A percentile compares a stretch with the other conserved stretches of the same genome.
Conservation (phyloP, 208 protist genomes). For the Wallacemonas sp. region DNA sequence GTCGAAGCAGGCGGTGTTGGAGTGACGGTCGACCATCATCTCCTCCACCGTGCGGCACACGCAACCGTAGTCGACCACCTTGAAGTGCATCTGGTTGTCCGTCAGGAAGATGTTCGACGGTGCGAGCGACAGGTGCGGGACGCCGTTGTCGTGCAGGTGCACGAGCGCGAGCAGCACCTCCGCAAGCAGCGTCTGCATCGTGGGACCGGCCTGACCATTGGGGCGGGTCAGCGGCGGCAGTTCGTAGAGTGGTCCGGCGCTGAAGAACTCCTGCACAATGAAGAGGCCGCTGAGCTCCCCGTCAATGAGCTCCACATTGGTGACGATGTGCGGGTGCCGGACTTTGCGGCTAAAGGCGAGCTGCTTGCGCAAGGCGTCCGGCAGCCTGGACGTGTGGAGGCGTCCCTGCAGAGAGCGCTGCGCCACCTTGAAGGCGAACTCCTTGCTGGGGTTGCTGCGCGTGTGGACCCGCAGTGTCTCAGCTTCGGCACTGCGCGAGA, state of each 20-base stretch:
- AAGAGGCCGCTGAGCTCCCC: slow-evolving; percentile 61
- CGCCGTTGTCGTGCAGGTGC: slow-evolving; percentile 68
- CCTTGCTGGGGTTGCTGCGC: slow-evolving; percentile 41
- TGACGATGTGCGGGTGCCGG: slow-evolving; percentile 64
- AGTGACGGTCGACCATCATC: slow-evolving; percentile 29
- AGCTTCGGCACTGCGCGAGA: slow-evolving; percentile 52
- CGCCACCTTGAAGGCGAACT: slow-evolving; percentile 73
- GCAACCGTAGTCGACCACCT: slow-evolving; percentile 74
- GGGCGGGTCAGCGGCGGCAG: slow-evolving; percentile 28
- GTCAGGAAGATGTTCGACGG: slow-evolving; percentile 82
- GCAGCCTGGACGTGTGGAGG: slow-evolving; percentile 19
- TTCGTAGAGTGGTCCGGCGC: slow-evolving; percentile 24
- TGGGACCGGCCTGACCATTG: slow-evolving; percentile 9
- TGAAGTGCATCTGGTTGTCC: slow-evolving; percentile 36
- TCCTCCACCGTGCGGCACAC: slow-evolving; percentile 66
- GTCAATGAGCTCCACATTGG: slow-evolving; percentile 75
- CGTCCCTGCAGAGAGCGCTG: slow-evolving; percentile 46
- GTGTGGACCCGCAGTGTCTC: slow-evolving; percentile 70
- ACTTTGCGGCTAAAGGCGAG: slow-evolving; percentile 61
- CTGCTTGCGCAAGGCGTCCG: slow-evolving; percentile 16
- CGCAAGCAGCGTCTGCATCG: slow-evolving; percentile 49
- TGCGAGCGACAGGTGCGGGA: slow-evolving; percentile 55
- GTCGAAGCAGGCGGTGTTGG: slow-evolving; percentile 41
- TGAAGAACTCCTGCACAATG: slow-evolving; percentile 64
- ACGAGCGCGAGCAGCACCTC: slow-evolving; percentile 69